Percentiles rank a stretch among this genome's conserved stretches.
These are phyloP conservation scores for Kodamaea nitidulidarum DNA, from an alignment of 805 yeast species.

Conservation along the genomic window DNA sequence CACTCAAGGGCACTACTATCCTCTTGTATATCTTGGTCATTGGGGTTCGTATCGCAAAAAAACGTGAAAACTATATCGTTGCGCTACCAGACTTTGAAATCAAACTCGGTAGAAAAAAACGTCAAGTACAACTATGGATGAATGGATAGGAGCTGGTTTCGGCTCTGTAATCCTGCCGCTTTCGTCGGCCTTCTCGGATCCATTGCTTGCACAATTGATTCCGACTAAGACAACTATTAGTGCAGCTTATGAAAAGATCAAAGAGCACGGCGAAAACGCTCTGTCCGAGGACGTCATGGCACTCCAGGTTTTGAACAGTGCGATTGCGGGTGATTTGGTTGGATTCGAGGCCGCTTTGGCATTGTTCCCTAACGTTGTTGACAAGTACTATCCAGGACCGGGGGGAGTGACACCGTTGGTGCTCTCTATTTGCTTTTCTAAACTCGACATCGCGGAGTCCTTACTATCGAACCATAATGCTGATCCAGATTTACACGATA, in stretches of 20 bases:
- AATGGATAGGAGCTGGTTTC: slow-evolving; percentile 16
- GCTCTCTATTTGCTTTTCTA: slow-evolving; percentile 54
- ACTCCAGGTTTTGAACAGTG: slow-evolving; percentile 27
- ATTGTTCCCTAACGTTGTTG: slow-evolving; percentile 19
- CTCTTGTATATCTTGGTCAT: slow-evolving; percentile 1
- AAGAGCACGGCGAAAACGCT: not conserved
- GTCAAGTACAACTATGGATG: slow-evolving; percentile 22
- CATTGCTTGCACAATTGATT: slow-evolving; percentile 22
- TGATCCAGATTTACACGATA: slow-evolving; percentile 50
- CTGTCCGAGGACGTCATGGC: slow-evolving; percentile 7
- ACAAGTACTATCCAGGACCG: slow-evolving; percentile 18
- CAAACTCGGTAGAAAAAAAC: not conserved
- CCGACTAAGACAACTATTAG: slow-evolving; percentile 19
- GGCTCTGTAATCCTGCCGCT: slow-evolving; percentile 9
- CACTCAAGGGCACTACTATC: not conserved
- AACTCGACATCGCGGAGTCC: slow-evolving; percentile 44
- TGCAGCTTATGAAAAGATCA: slow-evolving; percentile 2
- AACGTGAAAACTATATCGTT: not conserved
- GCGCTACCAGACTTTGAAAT: not conserved
- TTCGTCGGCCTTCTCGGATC: slow-evolving; percentile 21
- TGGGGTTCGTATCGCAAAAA: not conserved
- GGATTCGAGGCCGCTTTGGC: slow-evolving; percentile 26
- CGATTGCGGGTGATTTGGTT: slow-evolving; percentile 36
- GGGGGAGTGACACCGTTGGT: slow-evolving; percentile 36
- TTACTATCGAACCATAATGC: slow-evolving; percentile 40